Base-by-base conservation (phyloP, 116 monocot species). In the Iris pallida region DNA sequence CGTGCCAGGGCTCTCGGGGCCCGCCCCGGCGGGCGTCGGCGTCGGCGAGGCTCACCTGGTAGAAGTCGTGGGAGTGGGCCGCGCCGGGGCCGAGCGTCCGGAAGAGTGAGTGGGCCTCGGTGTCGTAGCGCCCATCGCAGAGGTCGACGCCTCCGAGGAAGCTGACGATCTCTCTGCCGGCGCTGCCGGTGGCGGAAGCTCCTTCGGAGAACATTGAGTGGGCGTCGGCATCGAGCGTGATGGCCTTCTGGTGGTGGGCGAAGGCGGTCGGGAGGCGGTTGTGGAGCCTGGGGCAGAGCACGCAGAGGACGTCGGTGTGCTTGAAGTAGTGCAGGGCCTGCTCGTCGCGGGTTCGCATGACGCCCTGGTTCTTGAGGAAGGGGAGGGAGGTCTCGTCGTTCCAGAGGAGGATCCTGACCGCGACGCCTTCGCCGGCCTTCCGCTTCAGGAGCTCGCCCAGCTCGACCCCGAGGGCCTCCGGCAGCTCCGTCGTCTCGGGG, bases 161-260 rank as follows among this genome's bases (percentile, higher is more conserved):
- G 73, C 83, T 83, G 53, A 83, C 49, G 56, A 83, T 58, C 9
- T 71, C 68, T 44, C 83, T 45, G 6, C 13, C 44, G 18, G 13
- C 45, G 0, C n/a, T 1, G 8, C 15, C 48, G 6, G 57, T 48
- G n/a, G n/a, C n/a, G 8, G 5, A n/a, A 14, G 0, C 6, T 40
- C 47, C 60, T 4, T 4, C n/a, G n/a, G n/a, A n/a, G 14, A 20
- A 15, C 7, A 14, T 15, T 2, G 6, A 60, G 7, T 42, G 15
- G 14, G 42, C 9, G 46, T 8, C n/a, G 15, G 71, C 57, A 13
- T 87, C 83, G 7, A 75, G 68, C 0, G 75, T 75, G 71, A 83
- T 78, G 19, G 87, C 78, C 57, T 87, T 87, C 69, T 87, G 87
- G 69, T 87, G 87, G 75, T 87, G 87, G 30, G 87, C 60, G 68